phyloP scores from a whole-genome alignment of 352 stramenopile species.

The Pythium grandisporangium region DNA sequence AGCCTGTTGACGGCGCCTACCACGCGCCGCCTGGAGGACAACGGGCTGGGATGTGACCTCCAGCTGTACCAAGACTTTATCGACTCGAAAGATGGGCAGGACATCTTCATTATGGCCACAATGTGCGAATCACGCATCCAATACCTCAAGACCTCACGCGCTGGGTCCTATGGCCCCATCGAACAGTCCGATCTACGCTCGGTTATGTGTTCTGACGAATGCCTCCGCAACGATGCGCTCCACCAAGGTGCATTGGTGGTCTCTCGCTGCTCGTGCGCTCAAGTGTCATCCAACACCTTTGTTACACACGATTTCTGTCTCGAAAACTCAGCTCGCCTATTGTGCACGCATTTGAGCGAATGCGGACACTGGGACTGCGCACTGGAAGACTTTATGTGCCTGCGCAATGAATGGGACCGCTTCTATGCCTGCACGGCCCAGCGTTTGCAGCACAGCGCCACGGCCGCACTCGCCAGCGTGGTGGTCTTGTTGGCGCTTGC shows the following conservation, averaged over 20 bases:
- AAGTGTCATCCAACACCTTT: conserved; percentile 68
- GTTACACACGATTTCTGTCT: conserved; percentile 69
- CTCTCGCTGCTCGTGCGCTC: conserved; percentile 71
- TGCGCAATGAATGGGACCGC: conserved; percentile 83
- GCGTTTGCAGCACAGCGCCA: conserved; percentile 2
- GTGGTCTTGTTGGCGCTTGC: too few relatives aligned
- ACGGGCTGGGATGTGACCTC: conserved; percentile 30
- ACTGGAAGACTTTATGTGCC: conserved; percentile 87
- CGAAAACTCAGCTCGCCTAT: conserved; percentile 66
- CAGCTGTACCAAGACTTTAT: conserved; percentile 42
- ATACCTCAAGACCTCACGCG: conserved; percentile 48
- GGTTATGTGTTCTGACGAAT: conserved; percentile 84
- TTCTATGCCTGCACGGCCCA: conserved; percentile 38
- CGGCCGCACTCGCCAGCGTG: too few relatives aligned
- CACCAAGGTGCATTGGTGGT: conserved; percentile 63
- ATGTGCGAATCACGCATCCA: conserved; percentile 71
- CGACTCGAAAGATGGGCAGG: conserved; percentile 38
- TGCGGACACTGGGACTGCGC: conserved; percentile 84
- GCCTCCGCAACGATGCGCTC: conserved; percentile 66
- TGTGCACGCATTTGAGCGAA: conserved; percentile 82
- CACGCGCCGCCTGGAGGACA: neutral
- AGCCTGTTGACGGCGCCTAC: too few relatives aligned
- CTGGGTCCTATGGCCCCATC: conserved; percentile 49
- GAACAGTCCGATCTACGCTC: conserved; percentile 57
- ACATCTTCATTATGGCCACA: conserved; percentile 66